Conservation (phyloP, 352 stramenopile genomes). For the Pythium chondricola region DNA sequence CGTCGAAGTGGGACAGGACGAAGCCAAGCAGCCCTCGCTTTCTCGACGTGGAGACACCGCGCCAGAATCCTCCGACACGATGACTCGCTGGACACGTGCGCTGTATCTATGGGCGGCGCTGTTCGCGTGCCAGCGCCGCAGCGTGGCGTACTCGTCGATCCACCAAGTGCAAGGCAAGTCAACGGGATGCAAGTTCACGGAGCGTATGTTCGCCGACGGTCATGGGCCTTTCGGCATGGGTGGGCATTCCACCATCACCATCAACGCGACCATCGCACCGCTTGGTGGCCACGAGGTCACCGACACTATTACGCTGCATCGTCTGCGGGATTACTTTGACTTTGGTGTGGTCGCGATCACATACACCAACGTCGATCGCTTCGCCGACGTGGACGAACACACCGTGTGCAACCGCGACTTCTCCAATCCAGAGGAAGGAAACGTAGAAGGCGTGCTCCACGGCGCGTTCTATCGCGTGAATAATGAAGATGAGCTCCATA, state of each 20-base stretch:
- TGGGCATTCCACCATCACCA: conserved; percentile 38
- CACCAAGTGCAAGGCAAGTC: conserved; percentile 47
- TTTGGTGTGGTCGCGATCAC: conserved; percentile 60
- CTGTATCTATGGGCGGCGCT: conserved; percentile 26
- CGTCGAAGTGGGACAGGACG: not conserved
- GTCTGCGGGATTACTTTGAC: conserved; percentile 75
- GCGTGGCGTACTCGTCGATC: conserved; percentile 42
- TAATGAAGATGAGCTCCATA: conserved; percentile 29
- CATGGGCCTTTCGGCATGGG: conserved; percentile 38
- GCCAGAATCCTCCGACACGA: too few relatives aligned
- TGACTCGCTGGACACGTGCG: conserved; percentile 4
- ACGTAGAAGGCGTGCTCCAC: conserved; percentile 37
- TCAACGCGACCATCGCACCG: conserved; percentile 44
- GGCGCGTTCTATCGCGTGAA: conserved; percentile 49
- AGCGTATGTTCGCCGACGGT: conserved; percentile 77
- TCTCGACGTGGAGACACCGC: too few relatives aligned
- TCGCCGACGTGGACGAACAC: conserved; percentile 44
- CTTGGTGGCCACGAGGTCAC: conserved; percentile 48
- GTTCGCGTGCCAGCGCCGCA: conserved; percentile 18
- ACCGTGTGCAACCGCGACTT: conserved; percentile 61
- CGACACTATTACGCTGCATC: conserved; percentile 61
- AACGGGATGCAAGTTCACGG: conserved; percentile 57
- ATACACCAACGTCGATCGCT: conserved; percentile 43
- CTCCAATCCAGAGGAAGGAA: conserved; percentile 27
- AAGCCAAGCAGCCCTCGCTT: too few relatives aligned